Conservation (phyloP, 768 basidiomycete species). For the Termitomyces bulborhizus region DNA sequence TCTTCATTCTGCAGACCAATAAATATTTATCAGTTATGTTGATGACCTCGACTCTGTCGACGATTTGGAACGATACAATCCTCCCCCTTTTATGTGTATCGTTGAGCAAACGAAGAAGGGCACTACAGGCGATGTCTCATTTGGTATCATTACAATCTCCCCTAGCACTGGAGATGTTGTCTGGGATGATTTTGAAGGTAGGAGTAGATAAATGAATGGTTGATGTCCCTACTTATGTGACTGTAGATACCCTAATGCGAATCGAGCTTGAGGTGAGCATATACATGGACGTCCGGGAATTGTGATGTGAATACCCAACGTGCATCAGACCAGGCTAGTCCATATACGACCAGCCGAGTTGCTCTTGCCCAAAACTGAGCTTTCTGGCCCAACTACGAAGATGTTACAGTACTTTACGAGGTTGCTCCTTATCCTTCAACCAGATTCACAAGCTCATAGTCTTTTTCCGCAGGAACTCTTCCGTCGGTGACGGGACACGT, state of each 20-base stretch:
- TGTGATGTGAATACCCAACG: not conserved
- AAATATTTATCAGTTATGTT: constrained; percentile 54
- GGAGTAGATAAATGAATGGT: not conserved
- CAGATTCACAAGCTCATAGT: constrained; percentile 1
- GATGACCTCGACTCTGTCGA: constrained; percentile 73
- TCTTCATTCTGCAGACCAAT: not conserved
- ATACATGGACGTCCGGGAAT: not conserved
- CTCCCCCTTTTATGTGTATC: constrained; percentile 69
- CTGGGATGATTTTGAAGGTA: constrained; percentile 89
- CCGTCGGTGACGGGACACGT: constrained; percentile 41
- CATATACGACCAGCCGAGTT: constrained; percentile 84
- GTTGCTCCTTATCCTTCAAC: constrained; percentile 28
- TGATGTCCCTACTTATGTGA: not conserved
- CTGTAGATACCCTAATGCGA: constrained; percentile 72
- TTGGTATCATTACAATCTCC: constrained; percentile 75
- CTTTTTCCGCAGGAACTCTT: constrained; percentile 25
- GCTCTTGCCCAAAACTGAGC: constrained; percentile 49
- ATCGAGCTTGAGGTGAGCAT: constrained; percentile 75
- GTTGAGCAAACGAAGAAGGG: constrained; percentile 47
- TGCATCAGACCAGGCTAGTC: constrained; percentile 69
- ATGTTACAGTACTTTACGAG: constrained; percentile 67
- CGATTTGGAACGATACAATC: constrained; percentile 45
- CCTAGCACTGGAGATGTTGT: constrained; percentile 90
- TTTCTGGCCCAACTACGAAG: constrained; percentile 69
- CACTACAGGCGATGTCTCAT: constrained; percentile 29